Evolutionary conservation across 352 stramenopile genomes (phyloP).

Genomic region (Blastocystis sp.): DNA sequence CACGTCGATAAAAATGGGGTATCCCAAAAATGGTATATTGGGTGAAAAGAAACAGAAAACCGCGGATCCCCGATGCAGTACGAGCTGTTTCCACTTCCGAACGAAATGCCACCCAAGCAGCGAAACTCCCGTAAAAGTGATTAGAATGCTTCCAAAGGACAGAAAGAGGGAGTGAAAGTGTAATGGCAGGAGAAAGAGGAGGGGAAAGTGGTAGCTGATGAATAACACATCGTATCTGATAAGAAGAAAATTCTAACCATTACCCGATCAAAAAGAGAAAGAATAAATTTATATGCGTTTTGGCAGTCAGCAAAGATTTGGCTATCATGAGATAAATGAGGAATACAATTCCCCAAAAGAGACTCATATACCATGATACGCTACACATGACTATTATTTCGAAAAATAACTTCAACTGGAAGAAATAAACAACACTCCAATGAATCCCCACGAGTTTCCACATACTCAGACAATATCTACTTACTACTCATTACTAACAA

Average conservation of each 20-base stretch:
- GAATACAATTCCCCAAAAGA: background rate
- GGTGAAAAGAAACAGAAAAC: constrained; percentile 19
- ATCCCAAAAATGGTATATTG: background rate
- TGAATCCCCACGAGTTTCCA: background rate
- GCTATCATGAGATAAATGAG: background rate
- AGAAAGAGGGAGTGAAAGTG: background rate
- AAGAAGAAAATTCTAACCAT: background rate
- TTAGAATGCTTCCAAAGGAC: background rate
- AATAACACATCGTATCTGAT: background rate
- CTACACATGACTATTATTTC: background rate
- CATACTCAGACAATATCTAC: background rate
- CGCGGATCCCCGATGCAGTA: background rate
- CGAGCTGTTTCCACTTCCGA: background rate
- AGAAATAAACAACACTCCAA: background rate
- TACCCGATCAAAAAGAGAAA: background rate
- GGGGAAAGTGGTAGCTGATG: background rate
- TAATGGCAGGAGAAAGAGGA: background rate
- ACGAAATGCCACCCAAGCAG: background rate
- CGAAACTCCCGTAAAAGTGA: constrained; percentile 17
- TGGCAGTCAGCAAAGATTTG: background rate
- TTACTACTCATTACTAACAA: background rate
- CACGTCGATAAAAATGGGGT: background rate
- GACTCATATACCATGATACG: constrained; percentile 1
- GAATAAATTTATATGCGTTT: background rate
- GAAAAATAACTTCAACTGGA: background rate